Base-by-base conservation (phyloP, 148 eudicot genomes). In the Cornus kousa region DNA sequence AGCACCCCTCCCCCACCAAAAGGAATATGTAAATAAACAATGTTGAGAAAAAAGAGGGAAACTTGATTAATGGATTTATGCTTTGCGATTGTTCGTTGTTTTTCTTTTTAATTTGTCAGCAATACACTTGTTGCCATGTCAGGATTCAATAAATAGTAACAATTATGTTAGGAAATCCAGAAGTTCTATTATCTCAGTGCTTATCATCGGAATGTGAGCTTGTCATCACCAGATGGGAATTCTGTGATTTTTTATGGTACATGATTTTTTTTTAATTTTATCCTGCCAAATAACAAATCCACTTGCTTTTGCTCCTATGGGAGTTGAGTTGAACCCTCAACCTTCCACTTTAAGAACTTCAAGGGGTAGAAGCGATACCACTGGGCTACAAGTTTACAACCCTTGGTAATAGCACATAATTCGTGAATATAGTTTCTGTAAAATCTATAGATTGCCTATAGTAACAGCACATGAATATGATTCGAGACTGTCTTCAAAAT, bases 71-170 rank as follows among this genome's bases (percentile, higher is more conserved):
- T 59, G 67, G 68, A 59, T 33, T 22, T 39, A n/a, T 75, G 3
- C 64, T 53, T 69, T 20, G 24, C n/a, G 14, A 20, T 35, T n/a
- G 12, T 35, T 46, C 53, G n/a, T 66, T 43, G 7, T 33, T 67
- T 64, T 28, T 39, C 71, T 35, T 74, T n/a, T n/a, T 35, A 74
- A 74, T 3, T 62, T 62, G n/a, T 33, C 69, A 14, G 72, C 48
- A 69, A 69, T 19, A 16, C 6, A 35, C 11, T 35, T 33, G 12
- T 11, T 69, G 10, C 35, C 46, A 5, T 24, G 17, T 37, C n/a
- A 69, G 48, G 46, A 40, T 69, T 2, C 19, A 4, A 35, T 35
- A 48, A 69, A 69, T 9, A 35, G 23, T 12, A 17, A 14, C 23
- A 33, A 17, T 37, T 2, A 19, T 35, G n/a, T 16, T 17, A 37